Conservation (phyloP, 1,284 basidiomycete species). For the Athelia psychrophila region DNA sequence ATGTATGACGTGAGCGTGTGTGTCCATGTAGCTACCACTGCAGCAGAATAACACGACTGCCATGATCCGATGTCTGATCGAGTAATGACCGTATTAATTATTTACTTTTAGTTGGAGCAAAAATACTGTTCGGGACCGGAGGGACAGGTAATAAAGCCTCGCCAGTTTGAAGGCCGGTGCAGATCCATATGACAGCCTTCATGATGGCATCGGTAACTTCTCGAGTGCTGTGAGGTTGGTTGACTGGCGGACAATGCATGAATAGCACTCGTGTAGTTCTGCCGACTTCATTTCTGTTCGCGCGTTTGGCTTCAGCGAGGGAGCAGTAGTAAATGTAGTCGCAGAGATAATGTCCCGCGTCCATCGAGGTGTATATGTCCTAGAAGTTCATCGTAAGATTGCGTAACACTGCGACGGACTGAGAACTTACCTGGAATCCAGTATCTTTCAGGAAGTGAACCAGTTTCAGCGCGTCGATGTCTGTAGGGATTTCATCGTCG, state of each 20-base stretch:
- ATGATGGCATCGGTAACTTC: conserved; percentile 66
- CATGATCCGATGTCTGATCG: neutral
- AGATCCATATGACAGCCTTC: conserved; percentile 58
- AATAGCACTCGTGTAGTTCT: conserved; percentile 61
- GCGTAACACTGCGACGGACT: neutral
- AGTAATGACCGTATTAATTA: too few relatives aligned
- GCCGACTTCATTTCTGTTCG: conserved; percentile 51
- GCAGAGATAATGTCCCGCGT: conserved; percentile 75
- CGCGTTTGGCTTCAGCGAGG: conserved; percentile 64
- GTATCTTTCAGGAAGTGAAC: neutral
- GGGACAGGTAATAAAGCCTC: neutral
- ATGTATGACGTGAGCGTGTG: neutral
- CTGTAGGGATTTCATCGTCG: conserved; percentile 43
- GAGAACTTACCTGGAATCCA: neutral
- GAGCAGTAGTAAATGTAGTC: conserved; percentile 80
- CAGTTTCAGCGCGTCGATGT: conserved; percentile 44
- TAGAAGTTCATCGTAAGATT: conserved; percentile 20
- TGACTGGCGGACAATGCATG: conserved; percentile 68
- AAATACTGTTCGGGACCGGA: too few relatives aligned
- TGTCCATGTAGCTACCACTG: neutral
- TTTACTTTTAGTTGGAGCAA: too few relatives aligned
- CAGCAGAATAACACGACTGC: neutral
- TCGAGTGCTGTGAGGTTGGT: conserved; percentile 56
- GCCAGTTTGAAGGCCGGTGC: conserved; percentile 33
- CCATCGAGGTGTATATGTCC: conserved; percentile 70